phyloP scores from a whole-genome alignment of 257 asterid species.

The Handroanthus guayacan region DNA sequence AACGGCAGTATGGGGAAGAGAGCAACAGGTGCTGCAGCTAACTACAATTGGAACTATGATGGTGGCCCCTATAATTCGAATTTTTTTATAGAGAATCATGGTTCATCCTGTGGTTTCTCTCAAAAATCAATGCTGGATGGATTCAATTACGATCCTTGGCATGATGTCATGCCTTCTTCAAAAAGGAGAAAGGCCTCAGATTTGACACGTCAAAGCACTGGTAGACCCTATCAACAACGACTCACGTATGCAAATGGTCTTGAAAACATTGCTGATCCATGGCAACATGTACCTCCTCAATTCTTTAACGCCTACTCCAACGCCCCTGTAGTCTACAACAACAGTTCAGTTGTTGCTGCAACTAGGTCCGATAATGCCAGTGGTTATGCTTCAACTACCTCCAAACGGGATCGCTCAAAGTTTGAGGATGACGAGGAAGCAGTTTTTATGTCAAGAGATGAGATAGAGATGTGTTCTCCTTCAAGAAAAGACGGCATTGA shows the following conservation, averaged over 20 bases:
- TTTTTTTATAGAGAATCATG: slow-evolving; percentile 40
- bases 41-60: slow-evolving; percentile 42
- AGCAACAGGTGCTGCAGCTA: slow-evolving; percentile 39
- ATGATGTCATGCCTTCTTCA: slow-evolving; percentile 56
- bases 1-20: slow-evolving; percentile 43
- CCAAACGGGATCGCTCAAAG: slow-evolving; percentile 70
- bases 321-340: slow-evolving; percentile 35
- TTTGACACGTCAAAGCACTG: slow-evolving; percentile 15
- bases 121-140: slow-evolving; percentile 46
- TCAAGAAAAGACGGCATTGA: slow-evolving; percentile 96
- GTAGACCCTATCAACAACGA: slow-evolving; percentile 50
- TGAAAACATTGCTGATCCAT: slow-evolving; percentile 36
- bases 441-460: slow-evolving; percentile 79
- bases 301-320: slow-evolving; percentile 39
- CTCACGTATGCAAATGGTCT: slow-evolving; percentile 27
- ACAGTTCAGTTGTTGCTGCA: slow-evolving; percentile 43
- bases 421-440: slow-evolving; percentile 73
- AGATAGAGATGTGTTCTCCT: slow-evolving; percentile 90
- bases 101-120: slow-evolving; percentile 38
- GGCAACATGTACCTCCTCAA: slow-evolving; percentile 44
- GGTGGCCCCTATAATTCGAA: slow-evolving; percentile 38
- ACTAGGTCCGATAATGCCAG: slow-evolving; percentile 43
- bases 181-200: slow-evolving; percentile 77
- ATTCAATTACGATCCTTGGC: slow-evolving; percentile 45
- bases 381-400: slow-evolving; percentile 46